Conservation (phyloP, 371 early-diverging fungal genomes). For the Mortierella sp. region DNA sequence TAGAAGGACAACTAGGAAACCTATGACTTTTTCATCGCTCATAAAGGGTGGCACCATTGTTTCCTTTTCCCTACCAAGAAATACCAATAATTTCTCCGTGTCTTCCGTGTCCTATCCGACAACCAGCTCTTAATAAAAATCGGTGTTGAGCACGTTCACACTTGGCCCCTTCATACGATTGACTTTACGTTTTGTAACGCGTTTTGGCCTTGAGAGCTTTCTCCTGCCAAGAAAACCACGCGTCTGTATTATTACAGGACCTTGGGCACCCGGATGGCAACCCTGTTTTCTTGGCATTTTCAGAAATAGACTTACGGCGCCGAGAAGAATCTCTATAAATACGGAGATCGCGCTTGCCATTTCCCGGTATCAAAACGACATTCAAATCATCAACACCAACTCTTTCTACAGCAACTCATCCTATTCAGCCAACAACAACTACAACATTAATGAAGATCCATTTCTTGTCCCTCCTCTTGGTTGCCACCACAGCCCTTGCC, state of each 20-base stretch:
- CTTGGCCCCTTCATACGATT: neutral
- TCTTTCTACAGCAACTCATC: neutral
- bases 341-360: neutral
- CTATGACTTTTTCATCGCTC: neutral
- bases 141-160: neutral
- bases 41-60: neutral
- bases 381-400: neutral
- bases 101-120: neutral
- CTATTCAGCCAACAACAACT: neutral
- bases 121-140: neutral
- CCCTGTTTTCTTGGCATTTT: neutral
- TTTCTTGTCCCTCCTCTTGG: constrained; percentile 4
- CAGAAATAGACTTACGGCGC: neutral
- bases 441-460: constrained; percentile 13
- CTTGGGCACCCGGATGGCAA: neutral
- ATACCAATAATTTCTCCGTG: neutral
- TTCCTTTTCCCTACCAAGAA: neutral
- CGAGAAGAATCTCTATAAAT: neutral
- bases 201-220: neutral
- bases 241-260: neutral
- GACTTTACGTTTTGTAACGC: neutral
- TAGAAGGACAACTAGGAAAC: neutral
- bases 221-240: neutral
- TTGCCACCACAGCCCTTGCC: constrained; percentile 9
- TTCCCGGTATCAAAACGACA: too few relatives aligned